Evolutionary conservation across 2,329 filamentous ascomycete species (phyloP).

Genomic region (Claviceps pazoutovae): DNA sequence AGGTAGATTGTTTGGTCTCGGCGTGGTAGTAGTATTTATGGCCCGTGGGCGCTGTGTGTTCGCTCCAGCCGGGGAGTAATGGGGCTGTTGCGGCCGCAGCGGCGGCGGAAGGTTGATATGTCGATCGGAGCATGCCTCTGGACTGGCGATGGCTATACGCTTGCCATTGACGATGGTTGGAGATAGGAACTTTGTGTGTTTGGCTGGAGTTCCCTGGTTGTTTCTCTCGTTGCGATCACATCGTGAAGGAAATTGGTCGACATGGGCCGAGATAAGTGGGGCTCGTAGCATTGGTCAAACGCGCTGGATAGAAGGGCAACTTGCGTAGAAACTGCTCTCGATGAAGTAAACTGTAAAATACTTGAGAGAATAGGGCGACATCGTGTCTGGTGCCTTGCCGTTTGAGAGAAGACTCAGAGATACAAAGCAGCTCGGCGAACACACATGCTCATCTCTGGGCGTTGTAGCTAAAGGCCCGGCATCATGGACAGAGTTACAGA

Average conservation of each 20-base stretch:
- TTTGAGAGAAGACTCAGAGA: too few relatives aligned
- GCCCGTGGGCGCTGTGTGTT: constrained; percentile 78
- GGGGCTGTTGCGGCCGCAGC: constrained; percentile 29
- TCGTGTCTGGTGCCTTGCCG: too few relatives aligned
- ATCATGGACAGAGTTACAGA: too few relatives aligned
- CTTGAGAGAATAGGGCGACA: too few relatives aligned
- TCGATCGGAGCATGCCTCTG: constrained; percentile 57
- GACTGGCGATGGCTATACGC: background rate
- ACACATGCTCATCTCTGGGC: too few relatives aligned
- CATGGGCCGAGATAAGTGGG: background rate
- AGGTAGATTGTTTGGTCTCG: constrained; percentile 73
- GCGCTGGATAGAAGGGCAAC: background rate
- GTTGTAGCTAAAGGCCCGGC: too few relatives aligned
- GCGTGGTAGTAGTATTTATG: constrained; percentile 83
- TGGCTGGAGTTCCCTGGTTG: background rate
- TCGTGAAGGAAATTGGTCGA: too few relatives aligned
- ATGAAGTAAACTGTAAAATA: too few relatives aligned
- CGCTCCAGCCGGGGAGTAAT: constrained; percentile 74
- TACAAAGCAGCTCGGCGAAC: too few relatives aligned
- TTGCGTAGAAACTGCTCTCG: background rate
- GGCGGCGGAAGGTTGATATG: constrained; percentile 46
- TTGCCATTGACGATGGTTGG: background rate
- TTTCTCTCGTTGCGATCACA: background rate
- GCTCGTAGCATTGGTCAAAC: background rate
- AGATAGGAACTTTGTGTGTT: background rate